A percentile compares a stretch with the other conserved stretches of the same genome.
phyloP scores from a whole-genome alignment of 2,329 filamentous ascomycete genomes.

The Ophiostoma pallidulum region DNA sequence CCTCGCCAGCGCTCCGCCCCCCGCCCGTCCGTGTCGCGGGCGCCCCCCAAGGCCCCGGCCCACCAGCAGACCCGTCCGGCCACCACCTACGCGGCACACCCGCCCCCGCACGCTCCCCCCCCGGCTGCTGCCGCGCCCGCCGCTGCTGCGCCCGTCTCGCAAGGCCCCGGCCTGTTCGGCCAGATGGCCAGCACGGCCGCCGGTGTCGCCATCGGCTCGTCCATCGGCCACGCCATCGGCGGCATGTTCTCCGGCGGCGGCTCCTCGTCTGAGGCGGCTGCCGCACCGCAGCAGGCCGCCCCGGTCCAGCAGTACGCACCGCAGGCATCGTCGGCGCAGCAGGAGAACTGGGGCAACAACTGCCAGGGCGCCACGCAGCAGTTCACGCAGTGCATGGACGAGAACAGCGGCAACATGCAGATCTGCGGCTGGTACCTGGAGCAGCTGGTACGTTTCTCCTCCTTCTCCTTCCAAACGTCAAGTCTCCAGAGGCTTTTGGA shows the following conservation, averaged over 20 bases:
- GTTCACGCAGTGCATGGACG: slow-evolving; percentile 95
- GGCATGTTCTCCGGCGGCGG: slow-evolving; percentile 76
- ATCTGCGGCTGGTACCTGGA: slow-evolving; percentile 98
- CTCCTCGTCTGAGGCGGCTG: slow-evolving; percentile 48
- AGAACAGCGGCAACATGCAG: slow-evolving; percentile 85
- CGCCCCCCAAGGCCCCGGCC: slow-evolving; percentile 39
- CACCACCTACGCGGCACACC: slow-evolving; percentile 51
- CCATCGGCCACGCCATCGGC: slow-evolving; percentile 89
- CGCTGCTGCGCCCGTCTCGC: slow-evolving; percentile 34
- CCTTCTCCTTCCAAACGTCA: background rate
- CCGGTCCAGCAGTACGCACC: slow-evolving; percentile 33
- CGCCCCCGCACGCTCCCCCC: slow-evolving; percentile 31
- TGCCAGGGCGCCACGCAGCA: slow-evolving; percentile 71
- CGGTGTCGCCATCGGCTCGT: slow-evolving; percentile 92
- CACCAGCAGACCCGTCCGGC: slow-evolving; percentile 58
- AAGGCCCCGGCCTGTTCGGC: slow-evolving; percentile 79
- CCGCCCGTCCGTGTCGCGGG: slow-evolving; percentile 54
- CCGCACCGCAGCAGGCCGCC: slow-evolving; percentile 37
- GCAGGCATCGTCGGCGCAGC: slow-evolving; percentile 25
- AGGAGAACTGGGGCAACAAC: slow-evolving; percentile 50
- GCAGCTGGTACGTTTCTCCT: slow-evolving; percentile 51
- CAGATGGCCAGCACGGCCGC: slow-evolving; percentile 97
- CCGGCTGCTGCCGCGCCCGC: slow-evolving; percentile 37
- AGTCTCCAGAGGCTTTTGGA: too few species aligned
- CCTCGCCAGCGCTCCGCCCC: slow-evolving; percentile 66